Percentiles rank a stretch among this genome's conserved stretches.
Evolutionary conservation across 2,329 filamentous ascomycete genomes (phyloP).

Genomic region (Stachybotrys echinatus): DNA sequence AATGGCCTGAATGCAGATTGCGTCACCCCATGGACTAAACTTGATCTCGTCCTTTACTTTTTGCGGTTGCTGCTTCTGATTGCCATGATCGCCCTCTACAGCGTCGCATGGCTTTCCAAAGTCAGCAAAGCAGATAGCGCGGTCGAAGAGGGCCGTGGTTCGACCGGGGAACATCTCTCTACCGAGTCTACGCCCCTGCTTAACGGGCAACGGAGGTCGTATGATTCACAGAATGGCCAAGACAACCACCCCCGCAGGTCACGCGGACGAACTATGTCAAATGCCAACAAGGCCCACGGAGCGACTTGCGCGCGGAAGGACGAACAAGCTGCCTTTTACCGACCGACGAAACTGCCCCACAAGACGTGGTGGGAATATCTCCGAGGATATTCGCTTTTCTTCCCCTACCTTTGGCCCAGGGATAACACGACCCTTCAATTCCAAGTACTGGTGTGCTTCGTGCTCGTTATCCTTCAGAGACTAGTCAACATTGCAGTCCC

Average conservation of each 20-base stretch:
- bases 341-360: slow-evolving; percentile 77
- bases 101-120: slow-evolving; percentile 36
- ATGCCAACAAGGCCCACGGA: slow-evolving; percentile 28
- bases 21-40: slow-evolving; percentile 34
- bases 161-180: slow-evolving; percentile 3
- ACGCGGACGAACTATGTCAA: slow-evolving; percentile 30
- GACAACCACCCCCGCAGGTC: slow-evolving; percentile 19
- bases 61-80: slow-evolving; percentile 64
- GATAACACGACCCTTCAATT: slow-evolving; percentile 69
- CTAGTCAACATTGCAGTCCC: slow-evolving; percentile 84
- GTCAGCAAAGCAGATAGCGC: slow-evolving; percentile 29
- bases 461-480: slow-evolving; percentile 74
- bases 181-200: slow-evolving; percentile 63
- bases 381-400: slow-evolving; percentile 86
- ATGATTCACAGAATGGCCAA: slow-evolving; percentile 26
- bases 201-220: slow-evolving; percentile 29
- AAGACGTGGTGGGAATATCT: slow-evolving; percentile 97
- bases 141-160: slow-evolving; percentile 29
- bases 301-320: slow-evolving; percentile 38
- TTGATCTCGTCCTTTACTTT: slow-evolving; percentile 62
- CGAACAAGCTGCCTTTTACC: slow-evolving; percentile 75
- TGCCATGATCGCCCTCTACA: slow-evolving; percentile 47
- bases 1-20: no score
- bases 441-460: slow-evolving; percentile 76
- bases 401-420: slow-evolving; percentile 93